phyloP scores from a whole-genome alignment of 345 rosid genomes.

The Pistacia integerrima region DNA sequence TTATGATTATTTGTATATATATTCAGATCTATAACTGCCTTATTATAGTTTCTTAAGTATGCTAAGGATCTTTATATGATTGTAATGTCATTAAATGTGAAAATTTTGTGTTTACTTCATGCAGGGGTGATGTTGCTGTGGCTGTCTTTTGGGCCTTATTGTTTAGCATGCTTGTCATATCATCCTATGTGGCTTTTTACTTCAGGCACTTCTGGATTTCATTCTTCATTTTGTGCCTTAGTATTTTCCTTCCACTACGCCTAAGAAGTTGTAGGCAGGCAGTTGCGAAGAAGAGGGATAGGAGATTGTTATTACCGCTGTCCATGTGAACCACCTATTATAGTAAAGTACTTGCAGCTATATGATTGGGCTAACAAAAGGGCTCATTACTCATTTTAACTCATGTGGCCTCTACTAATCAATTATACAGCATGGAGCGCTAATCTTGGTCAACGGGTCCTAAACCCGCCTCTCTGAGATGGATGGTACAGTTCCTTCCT shows the following conservation, averaged over 20 bases:
- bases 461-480: conserved; percentile 1
- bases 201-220: conserved; percentile 39
- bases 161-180: conserved; percentile 38
- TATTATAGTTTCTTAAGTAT: background rate
- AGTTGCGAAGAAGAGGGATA: conserved; percentile 44
- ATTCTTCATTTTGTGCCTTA: conserved; percentile 30
- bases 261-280: conserved; percentile 43
- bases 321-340: conserved; percentile 37
- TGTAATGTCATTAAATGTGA: conserved; percentile 5
- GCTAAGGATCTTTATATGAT: background rate
- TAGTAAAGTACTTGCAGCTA: conserved; percentile 10
- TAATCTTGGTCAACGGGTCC: conserved; percentile 16
- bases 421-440: conserved; percentile 11
- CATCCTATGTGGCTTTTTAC: conserved; percentile 32
- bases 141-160: conserved; percentile 45
- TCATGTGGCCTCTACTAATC: conserved; percentile 2
- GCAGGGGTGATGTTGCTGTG: conserved; percentile 51
- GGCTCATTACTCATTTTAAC: background rate
- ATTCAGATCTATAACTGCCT: background rate
- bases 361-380: conserved; percentile 5
- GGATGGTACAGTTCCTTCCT: conserved; percentile 27
- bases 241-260: conserved; percentile 37
- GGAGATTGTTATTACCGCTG: conserved; percentile 47
- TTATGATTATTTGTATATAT: background rate
- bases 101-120: conserved; percentile 15